phyloP scores from a whole-genome alignment of 1,139 yeast species.

The Magnusiomyces suaveolens region DNA sequence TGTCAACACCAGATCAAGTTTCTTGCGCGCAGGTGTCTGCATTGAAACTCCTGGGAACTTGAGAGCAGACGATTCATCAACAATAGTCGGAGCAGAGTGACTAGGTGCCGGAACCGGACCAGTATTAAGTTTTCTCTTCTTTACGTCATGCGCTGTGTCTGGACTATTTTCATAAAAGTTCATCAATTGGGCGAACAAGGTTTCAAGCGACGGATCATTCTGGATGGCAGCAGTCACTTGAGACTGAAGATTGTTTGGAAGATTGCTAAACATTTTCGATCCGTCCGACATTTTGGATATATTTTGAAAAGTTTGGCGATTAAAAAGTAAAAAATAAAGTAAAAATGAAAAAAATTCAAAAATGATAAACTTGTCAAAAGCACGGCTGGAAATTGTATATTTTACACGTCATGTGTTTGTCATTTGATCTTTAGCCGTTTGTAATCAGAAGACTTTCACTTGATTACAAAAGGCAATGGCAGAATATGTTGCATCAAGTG shows the following conservation, averaged over 20 bases:
- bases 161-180: neutral
- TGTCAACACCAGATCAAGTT: conserved; percentile 11
- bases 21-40: conserved; percentile 13
- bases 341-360: too few species aligned
- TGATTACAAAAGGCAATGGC: too few species aligned
- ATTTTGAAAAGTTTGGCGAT: neutral
- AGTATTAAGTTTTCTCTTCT: neutral
- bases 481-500: too few species aligned
- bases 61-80: conserved; percentile 6
- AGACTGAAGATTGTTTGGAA: neutral
- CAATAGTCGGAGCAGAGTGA: neutral
- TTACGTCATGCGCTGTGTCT: neutral
- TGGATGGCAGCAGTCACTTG: neutral
- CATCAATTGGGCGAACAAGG: neutral
- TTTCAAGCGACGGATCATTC: neutral
- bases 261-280: neutral
- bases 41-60: conserved; percentile 10
- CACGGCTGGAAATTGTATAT: too few species aligned
- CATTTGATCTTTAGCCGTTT: too few species aligned
- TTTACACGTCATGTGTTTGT: too few species aligned
- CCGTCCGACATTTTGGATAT: neutral
- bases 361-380: too few species aligned
- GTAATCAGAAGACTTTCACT: too few species aligned
- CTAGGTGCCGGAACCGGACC: neutral
- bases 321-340: too few species aligned